Base-by-base conservation (phyloP, 2,329 filamentous ascomycete species). In the Chrysoporthe puriensis region DNA sequence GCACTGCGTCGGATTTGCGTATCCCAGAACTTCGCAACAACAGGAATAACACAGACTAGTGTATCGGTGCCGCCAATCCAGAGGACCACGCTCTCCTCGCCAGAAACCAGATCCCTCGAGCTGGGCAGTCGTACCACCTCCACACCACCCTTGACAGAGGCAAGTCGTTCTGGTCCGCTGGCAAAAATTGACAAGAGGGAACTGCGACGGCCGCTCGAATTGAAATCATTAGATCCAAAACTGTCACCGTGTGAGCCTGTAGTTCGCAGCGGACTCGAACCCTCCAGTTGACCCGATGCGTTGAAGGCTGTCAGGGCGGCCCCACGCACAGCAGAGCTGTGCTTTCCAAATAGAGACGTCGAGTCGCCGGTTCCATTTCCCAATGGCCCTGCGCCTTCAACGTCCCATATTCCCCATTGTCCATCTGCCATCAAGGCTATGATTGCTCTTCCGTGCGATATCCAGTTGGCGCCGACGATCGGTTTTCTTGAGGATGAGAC, bases 351-450 rank as follows among this genome's bases (percentile, higher is more conserved):
- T 4, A 87, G 75, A 0, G 80, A 75, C 67, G 81, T 75, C 60
- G 81, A 76, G 62, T 67, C 46, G 73, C 72, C 58, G 70, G 72
- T 56, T 40, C n/a, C 21, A 16, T 56, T 63, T 1, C 71, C 66
- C 46, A 82, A 75, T 1, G 86, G 85, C 50, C 84, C 84, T 42
- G 81, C 81, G 8, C 87, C 86, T 70, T 90, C 86, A 57, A 90
- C 82, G 72, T 90, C 88, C 88, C 88, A 90, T 44, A 90, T 85
- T 16, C 87, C 88, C 88, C 88, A 90, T 74, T 88, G 87, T 7
- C 88, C 88, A 71, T 90, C 88, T 0, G 85, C 84, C 3, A 90
- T 78, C 2, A 90, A 79, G 0, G 82, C 81, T 52, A 90, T 77
- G 40, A 90, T 79, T 5, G 88, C 88, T 59, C 85, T 82, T 11